Evolutionary conservation across 768 basidiomycete species (phyloP), one percentile per base, ranked within the genome.

Genomic region (Trametes gibbosa): DNA sequence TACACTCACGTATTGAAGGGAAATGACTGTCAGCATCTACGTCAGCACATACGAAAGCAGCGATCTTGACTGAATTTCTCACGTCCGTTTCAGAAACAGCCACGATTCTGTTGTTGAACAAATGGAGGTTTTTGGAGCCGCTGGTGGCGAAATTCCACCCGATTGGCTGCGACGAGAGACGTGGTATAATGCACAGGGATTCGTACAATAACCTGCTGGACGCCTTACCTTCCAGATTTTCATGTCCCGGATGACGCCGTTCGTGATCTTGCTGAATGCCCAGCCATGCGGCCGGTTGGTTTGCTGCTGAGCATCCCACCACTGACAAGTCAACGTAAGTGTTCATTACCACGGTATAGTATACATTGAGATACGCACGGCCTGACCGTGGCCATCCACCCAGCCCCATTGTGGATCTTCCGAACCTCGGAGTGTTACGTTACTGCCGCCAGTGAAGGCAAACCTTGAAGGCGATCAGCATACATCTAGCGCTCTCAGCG

Each of bases 401-500:
- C 84, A 86, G n/a, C 85, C 84, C 81, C 82, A 83, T 3, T 81
- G 58, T 0, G 82, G 79, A 59, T 86, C 80, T 12, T 67, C 71
- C 21, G 80, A 79, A 0, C 86, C 83, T 25, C 81, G 73, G 7
- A 87, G 67, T 10, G 83, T 85, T 43, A 86, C 81, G 54, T 85
- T 85, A 40, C 67, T 78, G 4, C 85, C 83, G 13, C 80, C 82
- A 2, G 69, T 71, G 60, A 85, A 84, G 1, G 78, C 65, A 45
- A 87, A 76, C 85, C 84, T n/a, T 83, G 51, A 23, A 19, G 32
- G 24, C 29, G 13, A 13, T 13, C 27, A 43, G 4, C 32, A 7
- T 3, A 1, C 47, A 6, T 39, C 14, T 2, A 14, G 34, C 13
- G 5, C 35, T 8, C 14, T 12, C 14, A 12, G 6, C 46, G 25